Percentiles rank a stretch among this genome's conserved stretches.
Conservation (phyloP, 805 yeast species). For the Metschnikowia anglica region DNA sequence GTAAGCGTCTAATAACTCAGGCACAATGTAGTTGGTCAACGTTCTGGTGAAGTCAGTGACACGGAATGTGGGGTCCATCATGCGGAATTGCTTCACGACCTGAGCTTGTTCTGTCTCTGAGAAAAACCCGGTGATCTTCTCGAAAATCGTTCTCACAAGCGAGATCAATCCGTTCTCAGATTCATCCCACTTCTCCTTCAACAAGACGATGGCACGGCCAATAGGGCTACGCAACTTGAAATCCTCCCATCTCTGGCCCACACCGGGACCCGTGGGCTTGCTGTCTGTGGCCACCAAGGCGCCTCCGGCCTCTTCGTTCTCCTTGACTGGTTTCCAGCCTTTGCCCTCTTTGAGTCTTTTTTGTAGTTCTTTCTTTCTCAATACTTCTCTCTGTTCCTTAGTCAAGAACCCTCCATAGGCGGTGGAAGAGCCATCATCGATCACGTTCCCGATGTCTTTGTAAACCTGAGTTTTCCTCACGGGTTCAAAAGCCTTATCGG, state of each 20-base stretch:
- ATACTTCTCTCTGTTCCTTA: conserved; percentile 73
- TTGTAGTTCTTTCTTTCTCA: conserved; percentile 55
- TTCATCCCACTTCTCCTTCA: conserved; percentile 83
- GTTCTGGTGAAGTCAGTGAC: conserved; percentile 76
- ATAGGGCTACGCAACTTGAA: conserved; percentile 65
- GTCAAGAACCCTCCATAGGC: conserved; percentile 90
- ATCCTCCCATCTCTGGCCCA: conserved; percentile 64
- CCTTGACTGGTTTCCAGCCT: conserved; percentile 65
- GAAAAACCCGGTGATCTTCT: conserved; percentile 81
- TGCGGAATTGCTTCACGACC: conserved; percentile 81
- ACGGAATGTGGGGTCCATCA: conserved; percentile 86
- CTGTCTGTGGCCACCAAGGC: conserved; percentile 79
- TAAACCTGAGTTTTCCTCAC: conserved; percentile 87
- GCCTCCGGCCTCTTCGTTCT: conserved; percentile 79
- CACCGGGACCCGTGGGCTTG: conserved; percentile 66
- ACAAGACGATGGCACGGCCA: conserved; percentile 60
- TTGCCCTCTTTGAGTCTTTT: conserved; percentile 57
- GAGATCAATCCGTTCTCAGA: conserved; percentile 89
- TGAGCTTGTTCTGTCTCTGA: conserved; percentile 96
- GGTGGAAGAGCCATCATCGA: conserved; percentile 87
- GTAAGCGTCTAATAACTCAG: conserved; percentile 94
- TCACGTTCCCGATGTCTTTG: conserved; percentile 82
- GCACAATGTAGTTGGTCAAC: conserved; percentile 87
- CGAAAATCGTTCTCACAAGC: conserved; percentile 72
- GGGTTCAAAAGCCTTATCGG: conserved; percentile 91